Evolutionary conservation across 2,329 filamentous ascomycete species (phyloP), one percentile per base, ranked within the genome.

Genomic region (Diaporthe longicolla): DNA sequence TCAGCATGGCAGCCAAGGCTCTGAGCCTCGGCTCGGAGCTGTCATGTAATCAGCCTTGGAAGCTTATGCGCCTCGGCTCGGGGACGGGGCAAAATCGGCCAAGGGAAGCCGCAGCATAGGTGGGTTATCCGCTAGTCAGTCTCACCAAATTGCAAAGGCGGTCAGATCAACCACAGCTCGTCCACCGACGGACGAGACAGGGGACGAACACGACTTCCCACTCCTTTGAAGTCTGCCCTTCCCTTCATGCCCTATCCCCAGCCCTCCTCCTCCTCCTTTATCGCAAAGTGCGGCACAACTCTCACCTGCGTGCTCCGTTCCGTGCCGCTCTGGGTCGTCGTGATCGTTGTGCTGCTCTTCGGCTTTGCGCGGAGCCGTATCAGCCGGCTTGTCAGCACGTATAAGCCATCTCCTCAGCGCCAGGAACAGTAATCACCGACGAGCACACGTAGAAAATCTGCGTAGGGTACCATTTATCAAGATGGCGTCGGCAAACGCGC

Each of bases 211-310:
- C 8, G 45, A 40, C 63, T 54, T 68, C 48, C 11, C 63, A 54
- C 32, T n/a, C 55, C 29, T 48, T 58, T 61, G 24, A 37, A 45
- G 29, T 52, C 58, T 26, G 37, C 26, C 37, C 4, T 32, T 37
- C 32, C 17, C 15, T 63, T 24, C 4, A 75, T 75, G 74, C 74
- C 72, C 32, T 75, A 75, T n/a, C 70, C 73, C 57, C 37, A 58
- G 4, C 35, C 72, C 29, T 35, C 68, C 6, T 48, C 68, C n/a
- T 65, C 71, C 29, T 76, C 75, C 48, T 78, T 84, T 65, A 78
- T 83, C 70, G 79, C 83, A 58, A 85, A 84, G 84, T 87, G 86
- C 79, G 84, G 83, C 50, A 84, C 78, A 74, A 84, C 84, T 1
- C 76, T 84, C 72, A 76, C 85, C 76, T 87, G 85, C 78, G 78